phyloP scores from a whole-genome alignment of 2,329 filamentous ascomycete species.

The Verticillium zaregamsianum region DNA sequence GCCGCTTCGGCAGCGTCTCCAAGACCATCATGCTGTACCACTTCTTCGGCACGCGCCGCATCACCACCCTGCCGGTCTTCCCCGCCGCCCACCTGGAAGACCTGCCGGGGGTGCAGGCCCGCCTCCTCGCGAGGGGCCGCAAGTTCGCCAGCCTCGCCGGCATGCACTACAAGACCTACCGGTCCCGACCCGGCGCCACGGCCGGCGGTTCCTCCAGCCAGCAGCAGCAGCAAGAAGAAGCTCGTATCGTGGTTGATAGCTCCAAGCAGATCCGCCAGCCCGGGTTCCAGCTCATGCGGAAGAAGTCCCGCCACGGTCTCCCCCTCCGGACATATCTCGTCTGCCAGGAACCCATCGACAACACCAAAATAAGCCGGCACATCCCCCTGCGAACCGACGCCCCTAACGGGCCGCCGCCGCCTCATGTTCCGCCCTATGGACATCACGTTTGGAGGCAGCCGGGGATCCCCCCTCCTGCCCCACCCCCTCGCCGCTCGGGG shows the following conservation, averaged over 20 bases:
- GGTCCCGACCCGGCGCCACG: constrained; percentile 10
- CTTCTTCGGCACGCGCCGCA: constrained; percentile 38
- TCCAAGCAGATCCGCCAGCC: background rate
- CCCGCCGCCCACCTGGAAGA: constrained; percentile 39
- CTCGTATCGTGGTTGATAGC: constrained; percentile 8
- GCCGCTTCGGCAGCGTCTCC: constrained; percentile 34
- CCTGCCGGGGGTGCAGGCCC: background rate
- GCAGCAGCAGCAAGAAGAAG: background rate
- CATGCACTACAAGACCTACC: constrained; percentile 42
- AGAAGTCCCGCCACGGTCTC: background rate
- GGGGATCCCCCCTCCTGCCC: background rate
- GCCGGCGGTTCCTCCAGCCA: background rate
- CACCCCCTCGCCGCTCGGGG: background rate
- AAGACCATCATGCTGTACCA: constrained; percentile 28
- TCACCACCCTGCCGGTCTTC: constrained; percentile 36
- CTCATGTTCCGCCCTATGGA: background rate
- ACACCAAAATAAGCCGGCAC: constrained; percentile 3
- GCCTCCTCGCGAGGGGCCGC: constrained; percentile 35
- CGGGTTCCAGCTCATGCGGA: background rate
- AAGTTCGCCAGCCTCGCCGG: constrained; percentile 39
- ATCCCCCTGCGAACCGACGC: background rate
- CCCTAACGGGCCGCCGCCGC: background rate
- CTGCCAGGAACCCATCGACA: constrained; percentile 12
- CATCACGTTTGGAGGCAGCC: background rate
- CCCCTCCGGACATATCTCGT: constrained; percentile 8